These are phyloP conservation scores for Quercus dentata DNA, from an alignment of 306 rosid genomes.

Conservation along the genomic window DNA sequence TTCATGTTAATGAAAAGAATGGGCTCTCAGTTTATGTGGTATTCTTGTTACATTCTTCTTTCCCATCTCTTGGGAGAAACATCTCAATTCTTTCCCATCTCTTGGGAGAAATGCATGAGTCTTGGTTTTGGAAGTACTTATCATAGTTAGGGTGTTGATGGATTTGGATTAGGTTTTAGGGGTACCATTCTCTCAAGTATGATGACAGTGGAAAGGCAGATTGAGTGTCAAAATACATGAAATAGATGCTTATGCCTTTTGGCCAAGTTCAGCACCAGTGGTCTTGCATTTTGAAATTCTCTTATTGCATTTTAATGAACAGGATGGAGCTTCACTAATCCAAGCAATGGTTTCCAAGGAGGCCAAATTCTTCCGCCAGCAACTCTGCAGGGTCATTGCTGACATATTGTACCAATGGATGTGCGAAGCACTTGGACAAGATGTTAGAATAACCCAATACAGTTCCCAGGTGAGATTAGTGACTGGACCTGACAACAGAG, in stretches of 20 bases:
- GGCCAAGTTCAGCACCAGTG: background rate
- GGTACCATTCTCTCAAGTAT: background rate
- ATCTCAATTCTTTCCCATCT: background rate
- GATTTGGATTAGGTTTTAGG: background rate
- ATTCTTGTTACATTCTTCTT: background rate
- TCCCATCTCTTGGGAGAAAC: background rate
- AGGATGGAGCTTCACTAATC: constrained; percentile 85
- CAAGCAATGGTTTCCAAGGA: constrained; percentile 76
- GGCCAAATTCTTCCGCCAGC: constrained; percentile 61
- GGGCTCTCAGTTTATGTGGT: background rate
- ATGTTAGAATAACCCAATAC: constrained; percentile 29
- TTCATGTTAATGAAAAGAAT: background rate
- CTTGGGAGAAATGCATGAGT: background rate
- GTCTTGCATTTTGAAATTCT: constrained; percentile 11
- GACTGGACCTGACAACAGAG: constrained; percentile 44
- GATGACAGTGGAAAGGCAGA: background rate
- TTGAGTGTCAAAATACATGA: constrained; percentile 1
- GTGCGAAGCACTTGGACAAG: constrained; percentile 43
- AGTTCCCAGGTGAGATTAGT: constrained; percentile 36
- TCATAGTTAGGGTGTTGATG: background rate
- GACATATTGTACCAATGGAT: constrained; percentile 65
- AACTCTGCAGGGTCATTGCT: constrained; percentile 56
- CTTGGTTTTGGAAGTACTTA: background rate
- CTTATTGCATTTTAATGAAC: constrained; percentile 33
- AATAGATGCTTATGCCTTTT: constrained; percentile 1